These are phyloP conservation scores for Elymus sibiricus DNA, from an alignment of 176 grass and related monocot species.

Conservation along the genomic window DNA sequence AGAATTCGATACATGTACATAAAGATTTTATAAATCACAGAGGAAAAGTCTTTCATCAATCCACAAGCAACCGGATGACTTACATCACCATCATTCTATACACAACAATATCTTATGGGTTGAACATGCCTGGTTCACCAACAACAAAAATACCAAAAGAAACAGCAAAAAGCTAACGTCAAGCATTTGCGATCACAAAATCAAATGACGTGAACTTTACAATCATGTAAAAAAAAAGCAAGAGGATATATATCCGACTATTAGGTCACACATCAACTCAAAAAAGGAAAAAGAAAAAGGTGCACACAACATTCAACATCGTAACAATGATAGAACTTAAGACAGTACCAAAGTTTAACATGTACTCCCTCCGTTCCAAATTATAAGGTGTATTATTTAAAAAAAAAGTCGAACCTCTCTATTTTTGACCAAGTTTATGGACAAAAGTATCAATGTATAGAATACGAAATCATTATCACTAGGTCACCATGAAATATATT, in stretches of 20 bases:
- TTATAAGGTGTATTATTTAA: too few relatives aligned
- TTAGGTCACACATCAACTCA: background rate
- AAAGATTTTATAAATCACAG: background rate
- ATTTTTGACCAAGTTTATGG: too few relatives aligned
- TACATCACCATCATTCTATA: constrained; percentile 78
- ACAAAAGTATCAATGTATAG: too few relatives aligned
- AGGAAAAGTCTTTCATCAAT: background rate
- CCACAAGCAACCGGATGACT: constrained; percentile 20
- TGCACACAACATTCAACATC: background rate
- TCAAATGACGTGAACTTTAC: background rate
- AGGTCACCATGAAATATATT: too few relatives aligned
- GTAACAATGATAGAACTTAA: background rate
- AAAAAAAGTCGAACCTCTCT: too few relatives aligned
- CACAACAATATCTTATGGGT: constrained; percentile 64
- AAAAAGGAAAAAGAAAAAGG: too few relatives aligned
- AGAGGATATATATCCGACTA: background rate
- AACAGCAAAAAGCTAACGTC: background rate
- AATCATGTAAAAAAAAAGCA: background rate
- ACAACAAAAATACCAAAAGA: constrained; percentile 45
- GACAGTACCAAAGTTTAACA: background rate
- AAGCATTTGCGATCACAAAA: background rate
- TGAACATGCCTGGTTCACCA: constrained; percentile 82
- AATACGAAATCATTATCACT: too few relatives aligned
- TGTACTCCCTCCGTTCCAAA: too few relatives aligned
- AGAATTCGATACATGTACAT: too few relatives aligned